Evolutionary conservation across 208 protist genomes (phyloP).

Genomic region (Trypanosoma mega): DNA sequence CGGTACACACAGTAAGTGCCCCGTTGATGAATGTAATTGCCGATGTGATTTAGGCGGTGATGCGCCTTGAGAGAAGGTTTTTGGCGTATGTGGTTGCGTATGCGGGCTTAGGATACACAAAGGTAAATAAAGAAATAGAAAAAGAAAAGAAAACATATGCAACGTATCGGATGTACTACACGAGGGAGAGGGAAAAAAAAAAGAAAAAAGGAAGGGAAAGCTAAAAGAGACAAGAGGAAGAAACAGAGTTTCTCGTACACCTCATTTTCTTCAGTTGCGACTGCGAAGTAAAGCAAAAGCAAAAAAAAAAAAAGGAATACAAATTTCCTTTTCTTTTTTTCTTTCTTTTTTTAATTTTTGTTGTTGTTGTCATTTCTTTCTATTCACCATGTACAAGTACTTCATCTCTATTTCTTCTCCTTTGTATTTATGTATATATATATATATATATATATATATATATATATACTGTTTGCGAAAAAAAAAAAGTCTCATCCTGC

Average conservation of each 20-base stretch:
- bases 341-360: conserved; percentile 1
- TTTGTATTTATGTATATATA: conserved; percentile 5
- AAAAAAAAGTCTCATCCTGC: background rate
- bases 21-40: conserved; percentile 71
- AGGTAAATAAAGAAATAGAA: too few species aligned
- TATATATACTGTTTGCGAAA: background rate
- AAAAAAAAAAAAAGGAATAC: too few species aligned
- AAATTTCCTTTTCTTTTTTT: conserved; percentile 5
- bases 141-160: too few species aligned
- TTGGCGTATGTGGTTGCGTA: too few species aligned
- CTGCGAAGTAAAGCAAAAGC: too few species aligned
- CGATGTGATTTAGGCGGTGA: conserved; percentile 62
- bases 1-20: conserved; percentile 58
- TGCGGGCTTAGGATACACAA: too few species aligned
- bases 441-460: background rate
- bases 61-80: conserved; percentile 29
- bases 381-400: background rate
- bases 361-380: background rate
- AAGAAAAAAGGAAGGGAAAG: too few species aligned
- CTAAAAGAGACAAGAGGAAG: too few species aligned
- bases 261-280: too few species aligned
- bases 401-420: background rate
- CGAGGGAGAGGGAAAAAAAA: too few species aligned
- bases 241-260: too few species aligned
- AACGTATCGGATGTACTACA: too few species aligned